Percentiles rank a stretch among this genome's conserved stretches.
phyloP scores from a whole-genome alignment of 2,329 filamentous ascomycete genomes.

The Diaporthe nobilis region DNA sequence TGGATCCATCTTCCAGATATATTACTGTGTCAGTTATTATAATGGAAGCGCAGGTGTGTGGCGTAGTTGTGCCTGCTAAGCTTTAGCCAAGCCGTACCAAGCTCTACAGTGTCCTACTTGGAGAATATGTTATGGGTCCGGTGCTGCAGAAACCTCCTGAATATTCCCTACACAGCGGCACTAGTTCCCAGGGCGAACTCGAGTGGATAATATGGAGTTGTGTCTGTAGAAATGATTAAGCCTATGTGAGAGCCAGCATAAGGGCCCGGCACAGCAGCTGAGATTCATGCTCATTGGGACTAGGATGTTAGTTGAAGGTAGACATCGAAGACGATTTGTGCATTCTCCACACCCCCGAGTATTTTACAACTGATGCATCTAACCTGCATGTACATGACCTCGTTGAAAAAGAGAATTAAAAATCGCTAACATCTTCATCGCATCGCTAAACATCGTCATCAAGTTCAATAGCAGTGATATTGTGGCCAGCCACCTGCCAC shows the following conservation, averaged over 20 bases:
- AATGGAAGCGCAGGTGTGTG: no score
- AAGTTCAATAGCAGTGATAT: not conserved
- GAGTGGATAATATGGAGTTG: not conserved
- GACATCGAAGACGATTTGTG: not conserved
- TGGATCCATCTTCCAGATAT: not conserved
- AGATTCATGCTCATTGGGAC: no score
- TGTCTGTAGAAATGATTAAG: not conserved
- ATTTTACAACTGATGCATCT: not conserved
- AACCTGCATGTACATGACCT: not conserved
- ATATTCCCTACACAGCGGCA: no score
- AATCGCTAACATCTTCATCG: not conserved
- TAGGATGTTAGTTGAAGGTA: not conserved
- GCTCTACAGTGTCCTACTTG: not conserved
- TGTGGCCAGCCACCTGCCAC: slow-evolving; percentile 17
- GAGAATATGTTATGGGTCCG: not conserved
- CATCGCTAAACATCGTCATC: not conserved
- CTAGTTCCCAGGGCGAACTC: not conserved
- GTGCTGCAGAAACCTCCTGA: not conserved
- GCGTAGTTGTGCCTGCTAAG: not conserved
- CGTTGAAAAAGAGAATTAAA: not conserved
- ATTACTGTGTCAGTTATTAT: not conserved
- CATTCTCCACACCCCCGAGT: not conserved
- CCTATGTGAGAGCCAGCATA: no score
- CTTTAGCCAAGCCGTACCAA: slow-evolving; percentile 3
- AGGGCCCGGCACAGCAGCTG: not conserved